Evolutionary conservation across 2,329 filamentous ascomycete genomes (phyloP), one percentile per base, ranked within the genome.

Genomic region (Epichloe aotearoae): DNA sequence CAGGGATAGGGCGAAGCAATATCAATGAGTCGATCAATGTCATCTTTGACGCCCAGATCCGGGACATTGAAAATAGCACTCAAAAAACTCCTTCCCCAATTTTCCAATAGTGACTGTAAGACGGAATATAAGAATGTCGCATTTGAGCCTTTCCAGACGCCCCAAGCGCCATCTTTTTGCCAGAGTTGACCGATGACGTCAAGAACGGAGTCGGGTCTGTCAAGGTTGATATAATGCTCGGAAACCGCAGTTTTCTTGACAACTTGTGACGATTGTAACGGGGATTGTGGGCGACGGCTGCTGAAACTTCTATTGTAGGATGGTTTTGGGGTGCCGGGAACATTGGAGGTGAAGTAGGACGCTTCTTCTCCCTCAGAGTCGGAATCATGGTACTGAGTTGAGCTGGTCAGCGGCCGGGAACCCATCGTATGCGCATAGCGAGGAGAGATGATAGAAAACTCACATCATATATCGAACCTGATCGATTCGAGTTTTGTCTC

Each of bases 71-170:
- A 77, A 5, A 97, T 75, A 1, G 93, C 91, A 43, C 88, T 88
- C n/a, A 97, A 75, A 49, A 96, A 77, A 60, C 88, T 93, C 59
- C 89, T 80, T 10, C 90, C 86, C 83, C 94, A 98, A 58, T 88
- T 90, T 65, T 97, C 93, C 33, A 95, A 72, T 7, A 94, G 84
- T 11, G 88, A 88, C 55, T 90, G 80, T 17, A 97, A 75, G 45
- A 96, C 80, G 0, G 83, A 86, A 69, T 97, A 95, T 47, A 97
- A 74, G 62, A 97, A 98, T 1, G 89, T 94, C 14, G 86, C 82
- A 64, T 97, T 97, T 38, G 89, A 88, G 8, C 84, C 82, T 66
- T 96, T 96, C 90, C 91, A 98, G 5, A 96, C 83, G 4, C 93
- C 93, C 76, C 89, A 90, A 0, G 84, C 84, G 37, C 89, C 88